These are phyloP conservation scores for Fusarium liriodendri DNA, from an alignment of 2,329 filamentous ascomycete genomes.

Conservation along the genomic window DNA sequence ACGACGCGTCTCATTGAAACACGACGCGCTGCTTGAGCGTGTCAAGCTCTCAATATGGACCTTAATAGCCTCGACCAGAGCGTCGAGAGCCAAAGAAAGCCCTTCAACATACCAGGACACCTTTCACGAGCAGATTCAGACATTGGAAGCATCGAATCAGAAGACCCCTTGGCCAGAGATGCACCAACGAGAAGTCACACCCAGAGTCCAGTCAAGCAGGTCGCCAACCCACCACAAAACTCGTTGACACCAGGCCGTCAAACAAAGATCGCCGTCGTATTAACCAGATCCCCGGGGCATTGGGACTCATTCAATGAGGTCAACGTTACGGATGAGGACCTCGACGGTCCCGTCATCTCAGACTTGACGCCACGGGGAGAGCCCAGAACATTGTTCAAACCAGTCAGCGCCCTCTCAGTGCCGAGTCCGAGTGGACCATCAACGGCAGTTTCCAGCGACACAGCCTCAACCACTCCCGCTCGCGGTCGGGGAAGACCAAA, in stretches of 20 bases:
- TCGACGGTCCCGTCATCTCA: conserved; percentile 27
- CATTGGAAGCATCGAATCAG: conserved; percentile 28
- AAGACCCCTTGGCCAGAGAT: conserved; percentile 33
- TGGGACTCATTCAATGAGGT: conserved; percentile 3
- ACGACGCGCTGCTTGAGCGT: conserved; percentile 11
- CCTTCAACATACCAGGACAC: background rate
- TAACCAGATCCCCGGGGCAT: conserved; percentile 27
- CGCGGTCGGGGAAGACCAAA: conserved; percentile 58
- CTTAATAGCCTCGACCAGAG: conserved; percentile 3
- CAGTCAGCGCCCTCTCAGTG: background rate
- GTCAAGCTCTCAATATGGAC: conserved; percentile 14
- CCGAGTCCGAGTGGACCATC: conserved; percentile 5
- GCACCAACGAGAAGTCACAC: conserved; percentile 16
- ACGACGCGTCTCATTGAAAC: background rate
- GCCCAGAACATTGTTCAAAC: conserved; percentile 13
- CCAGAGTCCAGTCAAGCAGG: conserved; percentile 15
- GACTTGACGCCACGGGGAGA: conserved; percentile 33
- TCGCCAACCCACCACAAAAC: background rate
- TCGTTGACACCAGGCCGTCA: background rate
- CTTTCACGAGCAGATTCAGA: conserved; percentile 3
- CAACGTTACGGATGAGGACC: conserved; percentile 10
- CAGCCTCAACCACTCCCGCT: conserved; percentile 4
- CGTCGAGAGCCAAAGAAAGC: background rate
- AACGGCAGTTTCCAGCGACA: conserved; percentile 9
- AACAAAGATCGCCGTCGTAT: conserved; percentile 34